Evolutionary conservation across 495 filamentous ascomycete species (phyloP), one percentile per base, ranked within the genome.

Genomic region (Gamarada debralockiae): DNA sequence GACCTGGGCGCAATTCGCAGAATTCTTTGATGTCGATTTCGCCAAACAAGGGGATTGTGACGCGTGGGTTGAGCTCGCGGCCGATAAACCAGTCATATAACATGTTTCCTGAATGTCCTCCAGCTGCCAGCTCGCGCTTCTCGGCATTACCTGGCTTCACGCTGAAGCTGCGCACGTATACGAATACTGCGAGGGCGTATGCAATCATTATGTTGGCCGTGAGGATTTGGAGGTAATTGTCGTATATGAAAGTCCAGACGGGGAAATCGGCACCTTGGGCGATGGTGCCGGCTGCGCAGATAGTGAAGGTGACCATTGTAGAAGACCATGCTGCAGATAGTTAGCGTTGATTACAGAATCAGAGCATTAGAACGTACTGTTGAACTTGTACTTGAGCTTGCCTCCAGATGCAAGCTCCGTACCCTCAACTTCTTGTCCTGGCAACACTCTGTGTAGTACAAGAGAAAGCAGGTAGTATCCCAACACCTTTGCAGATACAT

Each of bases 61-160:
- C 67, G 24, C 91, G 90, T 7, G 95, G 92, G 71, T 97, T 98
- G 52, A 97, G 84, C 65, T 97, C 93, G 31, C 93, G 90, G 17
- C 93, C 93, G 58, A 97, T 97, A 73, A 90, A 98, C 78, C 88
- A 97, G 70, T 97, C 92, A 69, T 97, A 97, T 27, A 97, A 68
- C 43, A 86, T 69, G 64, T 96, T 97, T 47, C 93, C 95, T 13
- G 83, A 82, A 59, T 86, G 78, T 46, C 89, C 91, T 44, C 90
- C 90, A 3, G 81, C 78, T 0, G 92, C 92, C 4, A 97, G 78
- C 59, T 91, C 78, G 48, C 92, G 89, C 50, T 78, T 67, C 31
- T 85, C 78, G 10, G 77, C 70, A 56, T 89, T 80, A 18, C 82
- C 82, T 15, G 82, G 74, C 45, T 87, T 88, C 43, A 96, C 85